Conservation (phyloP, 2,329 filamentous ascomycete genomes). For the Phyllosticta ampelicida region DNA sequence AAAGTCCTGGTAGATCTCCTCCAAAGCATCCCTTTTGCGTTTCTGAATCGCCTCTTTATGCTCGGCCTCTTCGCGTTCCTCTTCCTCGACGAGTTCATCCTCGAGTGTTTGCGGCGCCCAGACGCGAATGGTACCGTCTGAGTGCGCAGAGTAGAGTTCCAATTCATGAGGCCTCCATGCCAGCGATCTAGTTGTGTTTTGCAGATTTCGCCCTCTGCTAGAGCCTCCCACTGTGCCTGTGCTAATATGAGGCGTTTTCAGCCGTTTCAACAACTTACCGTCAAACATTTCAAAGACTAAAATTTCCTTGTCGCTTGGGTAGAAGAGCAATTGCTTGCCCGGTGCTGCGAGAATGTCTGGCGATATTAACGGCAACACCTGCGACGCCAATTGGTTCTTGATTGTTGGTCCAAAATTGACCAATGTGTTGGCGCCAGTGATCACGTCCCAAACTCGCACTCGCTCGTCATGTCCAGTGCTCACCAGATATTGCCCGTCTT, state of each 20-base stretch:
- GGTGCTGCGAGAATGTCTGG: slow-evolving; percentile 48
- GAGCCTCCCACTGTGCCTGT: slow-evolving; percentile 10
- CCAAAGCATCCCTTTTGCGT: slow-evolving; percentile 63
- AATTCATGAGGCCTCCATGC: slow-evolving; percentile 63
- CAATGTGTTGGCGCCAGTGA: slow-evolving; percentile 73
- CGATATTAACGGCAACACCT: slow-evolving; percentile 38
- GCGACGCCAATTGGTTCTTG: slow-evolving; percentile 49
- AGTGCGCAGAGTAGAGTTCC: slow-evolving; percentile 71
- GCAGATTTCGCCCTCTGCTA: background rate
- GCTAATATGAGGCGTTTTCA: slow-evolving; percentile 48
- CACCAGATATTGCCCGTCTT: slow-evolving; percentile 65
- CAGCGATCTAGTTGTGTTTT: slow-evolving; percentile 57
- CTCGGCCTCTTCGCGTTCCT: slow-evolving; percentile 28
- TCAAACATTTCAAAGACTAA: slow-evolving; percentile 70
- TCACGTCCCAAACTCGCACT: slow-evolving; percentile 78
- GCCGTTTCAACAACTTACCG: slow-evolving; percentile 58
- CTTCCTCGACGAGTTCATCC: slow-evolving; percentile 32
- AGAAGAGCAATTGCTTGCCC: slow-evolving; percentile 59
- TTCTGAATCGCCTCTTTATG: slow-evolving; percentile 34
- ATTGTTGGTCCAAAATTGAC: slow-evolving; percentile 78
- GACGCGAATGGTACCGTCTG: slow-evolving; percentile 70
- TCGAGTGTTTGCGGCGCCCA: slow-evolving; percentile 58
- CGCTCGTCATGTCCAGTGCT: slow-evolving; percentile 74
- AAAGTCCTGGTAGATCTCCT: slow-evolving; percentile 47
- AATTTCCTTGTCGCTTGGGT: slow-evolving; percentile 66